Base-by-base conservation (phyloP, 345 rosid species). In the Euphorbia pulcherrima region DNA sequence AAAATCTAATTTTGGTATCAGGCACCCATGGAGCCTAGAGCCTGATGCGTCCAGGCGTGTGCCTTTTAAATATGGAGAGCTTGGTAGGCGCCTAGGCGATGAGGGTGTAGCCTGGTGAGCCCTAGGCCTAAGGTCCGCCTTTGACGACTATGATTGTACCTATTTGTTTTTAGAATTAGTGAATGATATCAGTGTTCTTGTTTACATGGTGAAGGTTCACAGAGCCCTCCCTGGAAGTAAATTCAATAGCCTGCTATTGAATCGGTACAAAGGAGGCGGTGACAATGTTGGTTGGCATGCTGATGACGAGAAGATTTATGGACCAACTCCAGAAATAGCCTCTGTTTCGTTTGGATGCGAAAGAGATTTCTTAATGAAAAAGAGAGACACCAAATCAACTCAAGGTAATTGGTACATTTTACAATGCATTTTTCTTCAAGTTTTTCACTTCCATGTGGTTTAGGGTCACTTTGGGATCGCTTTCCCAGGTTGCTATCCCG, bases 231-330 rank as follows among this genome's bases (percentile, higher is more conserved):
- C 97, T 17, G 96, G 90, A 12, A 83, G 91, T 82, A 83, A 62
- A 67, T 90, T 90, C 78, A 92, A 92, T 77, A 90, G 98, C 83
- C 83, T 92, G 76, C 79, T 92, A 13, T 75, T 92, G 68, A 92
- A 90, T 51, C 85, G 92, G 47, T 90, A 92, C 59, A 83, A 84
- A 65, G 93, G 89, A 27, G 88, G 93, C 26, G 82, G 68, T 56
- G 96, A 93, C 70, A 82, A 86, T 60, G 92, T 90, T 50, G 83
- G 85, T 68, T 93, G 97, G 98, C 98, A 93, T 73, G 84, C 96
- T 1, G 97, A 93, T 75, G 98, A 87, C 37, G 98, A 90, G 78
- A 74, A 81, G 71, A 84, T 86, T 62, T 90, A 87, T 18, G 94
- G 97, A 57, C 78, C 78, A 0, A 81, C 86, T 58, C 92, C 94